A percentile compares a stretch with the other conserved stretches of the same genome.
Conservation (phyloP, 208 protist species). For the Trypanosoma theileri region DNA sequence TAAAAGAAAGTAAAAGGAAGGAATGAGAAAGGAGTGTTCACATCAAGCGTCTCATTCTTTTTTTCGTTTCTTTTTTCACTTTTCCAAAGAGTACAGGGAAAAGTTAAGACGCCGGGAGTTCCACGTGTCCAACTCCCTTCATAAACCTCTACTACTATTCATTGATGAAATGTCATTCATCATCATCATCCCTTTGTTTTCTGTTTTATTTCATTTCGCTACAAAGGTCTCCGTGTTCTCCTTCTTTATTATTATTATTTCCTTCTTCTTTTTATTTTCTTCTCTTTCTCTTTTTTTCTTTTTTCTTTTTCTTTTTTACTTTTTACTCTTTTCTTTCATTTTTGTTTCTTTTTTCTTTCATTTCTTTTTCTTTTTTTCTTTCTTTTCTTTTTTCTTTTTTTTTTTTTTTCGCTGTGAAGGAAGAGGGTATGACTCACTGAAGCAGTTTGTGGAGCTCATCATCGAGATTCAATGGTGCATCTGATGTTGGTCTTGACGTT, state of each 20-base stretch:
- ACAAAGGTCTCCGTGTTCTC: not conserved
- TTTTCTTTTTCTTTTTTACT: not conserved
- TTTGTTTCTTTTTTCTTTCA: not conserved
- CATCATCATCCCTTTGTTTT: no score
- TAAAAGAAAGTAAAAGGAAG: slow-evolving; percentile 14
- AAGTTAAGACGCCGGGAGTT: no score
- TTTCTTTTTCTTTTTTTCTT: no score
- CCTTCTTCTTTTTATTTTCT: slow-evolving; percentile 10
- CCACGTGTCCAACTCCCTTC: no score
- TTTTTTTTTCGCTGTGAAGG: no score
- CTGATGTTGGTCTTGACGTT: not conserved
- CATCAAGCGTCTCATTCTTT: not conserved
- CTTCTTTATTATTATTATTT: not conserved
- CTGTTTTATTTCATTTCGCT: not conserved
- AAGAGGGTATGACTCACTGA: slow-evolving; percentile 13
- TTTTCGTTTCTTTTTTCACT: no score
- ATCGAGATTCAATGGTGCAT: slow-evolving; percentile 49
- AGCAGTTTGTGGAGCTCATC: slow-evolving; percentile 65
- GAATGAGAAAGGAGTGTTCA: slow-evolving; percentile 14
- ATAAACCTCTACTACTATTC: no score
- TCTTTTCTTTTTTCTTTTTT: no score
- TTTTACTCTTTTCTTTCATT: not conserved
- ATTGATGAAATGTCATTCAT: no score
- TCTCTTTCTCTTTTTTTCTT: not conserved
- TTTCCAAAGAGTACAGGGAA: no score